phyloP scores from a whole-genome alignment of 2,329 filamentous ascomycete species.

The Ophiostoma sp. region DNA sequence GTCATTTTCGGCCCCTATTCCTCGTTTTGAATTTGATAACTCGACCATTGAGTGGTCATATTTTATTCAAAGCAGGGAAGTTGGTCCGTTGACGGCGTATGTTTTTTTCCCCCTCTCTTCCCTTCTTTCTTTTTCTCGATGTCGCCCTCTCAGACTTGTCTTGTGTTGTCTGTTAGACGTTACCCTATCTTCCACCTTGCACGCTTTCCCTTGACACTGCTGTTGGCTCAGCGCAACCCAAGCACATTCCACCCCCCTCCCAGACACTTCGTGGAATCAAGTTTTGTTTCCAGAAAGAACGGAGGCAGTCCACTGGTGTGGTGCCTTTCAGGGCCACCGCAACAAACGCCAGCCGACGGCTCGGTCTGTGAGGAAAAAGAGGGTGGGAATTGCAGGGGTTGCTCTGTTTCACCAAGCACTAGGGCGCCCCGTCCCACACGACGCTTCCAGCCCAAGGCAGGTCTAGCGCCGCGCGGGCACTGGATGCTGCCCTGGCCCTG shows the following conservation, averaged over 20 bases:
- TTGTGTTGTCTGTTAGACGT: neutral
- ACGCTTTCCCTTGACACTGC: neutral
- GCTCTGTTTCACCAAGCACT: conserved; percentile 52
- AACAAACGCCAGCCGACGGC: conserved; percentile 4
- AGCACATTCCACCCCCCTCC: conserved; percentile 19
- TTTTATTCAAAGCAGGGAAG: neutral
- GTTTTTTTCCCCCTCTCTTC: neutral
- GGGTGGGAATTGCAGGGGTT: conserved; percentile 50
- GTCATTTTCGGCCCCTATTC: neutral
- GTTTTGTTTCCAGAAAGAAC: conserved; percentile 27
- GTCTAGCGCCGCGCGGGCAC: conserved; percentile 24
- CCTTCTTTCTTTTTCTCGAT: neutral
- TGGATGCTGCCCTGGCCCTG: conserved; percentile 1
- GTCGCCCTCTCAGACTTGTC: neutral
- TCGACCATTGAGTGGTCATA: neutral
- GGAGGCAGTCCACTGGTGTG: neutral
- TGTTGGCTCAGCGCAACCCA: neutral
- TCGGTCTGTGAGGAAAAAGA: conserved; percentile 34
- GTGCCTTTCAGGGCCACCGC: neutral
- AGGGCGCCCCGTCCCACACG: conserved; percentile 26
- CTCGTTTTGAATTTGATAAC: neutral
- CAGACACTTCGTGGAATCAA: conserved; percentile 22
- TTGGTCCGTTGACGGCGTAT: neutral
- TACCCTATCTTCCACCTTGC: neutral
- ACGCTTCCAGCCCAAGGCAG: conserved; percentile 18